Percentiles rank a stretch among this genome's conserved stretches.
phyloP scores from a whole-genome alignment of 169 alveolate species.

The Amoebophrya sp. region DNA sequence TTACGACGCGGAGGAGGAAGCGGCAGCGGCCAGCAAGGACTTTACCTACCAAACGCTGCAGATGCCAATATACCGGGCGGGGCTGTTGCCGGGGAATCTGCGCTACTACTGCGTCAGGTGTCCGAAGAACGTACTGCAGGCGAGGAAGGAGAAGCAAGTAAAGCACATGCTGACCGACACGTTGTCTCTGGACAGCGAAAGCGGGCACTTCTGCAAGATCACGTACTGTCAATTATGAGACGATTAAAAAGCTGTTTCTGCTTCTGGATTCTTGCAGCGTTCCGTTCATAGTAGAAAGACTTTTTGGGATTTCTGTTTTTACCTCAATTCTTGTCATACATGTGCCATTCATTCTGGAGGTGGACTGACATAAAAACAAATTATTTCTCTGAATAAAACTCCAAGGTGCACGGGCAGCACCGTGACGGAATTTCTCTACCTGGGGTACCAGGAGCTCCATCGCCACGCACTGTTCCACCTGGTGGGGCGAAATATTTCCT shows the following conservation, averaged over 20 bases:
- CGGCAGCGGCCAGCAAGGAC: neutral
- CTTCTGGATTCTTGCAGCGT: too few relatives aligned
- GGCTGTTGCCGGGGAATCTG: neutral
- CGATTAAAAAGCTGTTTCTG: too few relatives aligned
- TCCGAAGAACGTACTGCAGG: neutral
- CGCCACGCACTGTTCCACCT: neutral
- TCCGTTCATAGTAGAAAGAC: too few relatives aligned
- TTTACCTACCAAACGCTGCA: neutral
- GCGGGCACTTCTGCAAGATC: neutral
- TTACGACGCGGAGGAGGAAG: neutral
- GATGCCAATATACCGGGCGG: neutral
- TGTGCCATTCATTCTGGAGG: too few relatives aligned
- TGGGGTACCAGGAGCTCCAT: slow-evolving; percentile 3
- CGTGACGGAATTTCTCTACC: neutral
- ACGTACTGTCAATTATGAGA: too few relatives aligned
- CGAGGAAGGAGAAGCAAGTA: neutral
- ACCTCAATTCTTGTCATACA: too few relatives aligned
- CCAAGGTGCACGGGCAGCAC: neutral
- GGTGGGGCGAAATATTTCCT: neutral
- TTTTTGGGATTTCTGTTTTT: too few relatives aligned
- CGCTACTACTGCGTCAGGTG: neutral
- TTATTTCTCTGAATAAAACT: neutral
- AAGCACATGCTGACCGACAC: neutral
- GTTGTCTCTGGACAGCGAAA: neutral
- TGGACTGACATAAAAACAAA: too few relatives aligned